Evolutionary conservation across 352 stramenopile species (phyloP).

Genomic region (Phytophthora melonis): DNA sequence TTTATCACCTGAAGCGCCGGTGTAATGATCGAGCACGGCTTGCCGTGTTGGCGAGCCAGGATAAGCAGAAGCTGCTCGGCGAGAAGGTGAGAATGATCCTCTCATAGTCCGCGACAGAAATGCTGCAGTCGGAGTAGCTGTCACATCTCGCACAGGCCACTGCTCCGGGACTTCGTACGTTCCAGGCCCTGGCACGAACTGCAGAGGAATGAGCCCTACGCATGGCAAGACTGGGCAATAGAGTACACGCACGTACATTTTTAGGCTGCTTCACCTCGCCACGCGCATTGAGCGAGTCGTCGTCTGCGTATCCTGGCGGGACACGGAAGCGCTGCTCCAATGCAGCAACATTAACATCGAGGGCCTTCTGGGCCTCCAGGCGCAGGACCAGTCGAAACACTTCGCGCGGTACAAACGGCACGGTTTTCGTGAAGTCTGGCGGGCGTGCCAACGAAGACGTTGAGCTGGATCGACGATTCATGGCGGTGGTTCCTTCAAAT

Average conservation of each 20-base stretch:
- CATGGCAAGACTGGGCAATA: background rate
- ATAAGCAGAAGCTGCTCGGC: constrained; percentile 11
- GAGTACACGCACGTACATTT: constrained; percentile 25
- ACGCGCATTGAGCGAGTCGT: constrained; percentile 46
- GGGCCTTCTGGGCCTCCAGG: constrained; percentile 66
- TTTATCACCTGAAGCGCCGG: background rate
- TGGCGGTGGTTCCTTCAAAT: constrained; percentile 2
- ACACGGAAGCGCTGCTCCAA: constrained; percentile 70
- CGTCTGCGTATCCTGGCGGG: constrained; percentile 54
- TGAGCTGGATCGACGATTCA: constrained; percentile 27
- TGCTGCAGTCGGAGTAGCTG: constrained; percentile 29
- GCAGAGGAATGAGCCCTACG: background rate
- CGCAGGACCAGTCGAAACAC: constrained; percentile 75
- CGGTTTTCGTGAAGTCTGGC: constrained; percentile 17
- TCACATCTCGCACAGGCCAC: constrained; percentile 36
- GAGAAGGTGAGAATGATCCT: constrained; percentile 11
- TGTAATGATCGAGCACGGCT: background rate
- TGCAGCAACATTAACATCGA: constrained; percentile 60
- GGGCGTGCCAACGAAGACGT: constrained; percentile 12
- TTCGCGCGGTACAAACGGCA: constrained; percentile 67
- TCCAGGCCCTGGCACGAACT: constrained; percentile 62
- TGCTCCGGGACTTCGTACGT: constrained; percentile 52
- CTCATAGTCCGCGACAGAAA: constrained; percentile 44
- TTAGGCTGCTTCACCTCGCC: constrained; percentile 30
- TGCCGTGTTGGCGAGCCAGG: constrained; percentile 12